Base-by-base conservation (phyloP, 352 stramenopile genomes). In the Stramenopiles sp. region DNA sequence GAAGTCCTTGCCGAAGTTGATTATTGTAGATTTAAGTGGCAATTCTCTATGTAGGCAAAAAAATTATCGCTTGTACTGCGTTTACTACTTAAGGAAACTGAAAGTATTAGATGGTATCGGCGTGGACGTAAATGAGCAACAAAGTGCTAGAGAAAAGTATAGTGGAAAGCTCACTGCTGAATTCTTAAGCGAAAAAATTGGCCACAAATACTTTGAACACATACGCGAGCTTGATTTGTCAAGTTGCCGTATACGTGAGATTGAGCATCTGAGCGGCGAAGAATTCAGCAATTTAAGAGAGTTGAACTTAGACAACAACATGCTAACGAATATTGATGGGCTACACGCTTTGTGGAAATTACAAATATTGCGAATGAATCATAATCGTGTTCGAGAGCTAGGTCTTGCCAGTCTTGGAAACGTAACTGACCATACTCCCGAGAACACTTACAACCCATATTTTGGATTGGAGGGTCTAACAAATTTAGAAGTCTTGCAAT, bases 121-220 rank as follows among this genome's bases (percentile, higher is more conserved):
- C 67, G 86, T 95, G 0, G 44, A 81, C 1, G 88, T 89, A 0
- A 81, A 86, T 0, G 90, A 95, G 85, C 86, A 92, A 7, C 87
- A 92, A 80, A 91, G 86, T 75, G 90, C 91, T 1, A 93, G 93
- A 71, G 90, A 94, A 81, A 91, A 91, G 80, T 95, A 94, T 84
- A 92, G 89, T 25, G 91, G 91, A 22, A 93, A 92, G 32, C 84
- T 95, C 67, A 92, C 89, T 7, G 84, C 90, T 0, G 91, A 95
- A 82, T 92, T 92, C 78, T 88, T 95, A 76, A 78, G 89, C 22
- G 90, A 95, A 7, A 94, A 94, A 67, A 91, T 91, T 67, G 82
- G 86, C 14, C 76, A 83, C 32, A 86, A 84, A 33, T 85, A 82
- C 27, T 87, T 92, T 14, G 88, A 90, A n/a, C 82, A 85, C 32